Evolutionary conservation across 1,139 yeast genomes (phyloP).

Genomic region (Taphrina communis): DNA sequence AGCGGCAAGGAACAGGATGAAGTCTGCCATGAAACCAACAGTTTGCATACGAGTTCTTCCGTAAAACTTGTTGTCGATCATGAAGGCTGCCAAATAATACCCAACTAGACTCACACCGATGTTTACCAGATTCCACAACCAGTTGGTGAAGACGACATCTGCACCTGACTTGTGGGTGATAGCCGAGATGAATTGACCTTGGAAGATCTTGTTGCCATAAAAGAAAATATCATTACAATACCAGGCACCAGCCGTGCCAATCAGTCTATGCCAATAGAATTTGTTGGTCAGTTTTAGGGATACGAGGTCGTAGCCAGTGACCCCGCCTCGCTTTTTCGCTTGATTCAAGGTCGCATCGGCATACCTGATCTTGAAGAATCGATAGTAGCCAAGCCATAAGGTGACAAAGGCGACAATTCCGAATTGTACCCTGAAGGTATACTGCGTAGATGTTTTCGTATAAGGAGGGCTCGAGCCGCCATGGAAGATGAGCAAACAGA

Average conservation of each 20-base stretch:
- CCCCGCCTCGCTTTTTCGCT: constrained; percentile 50
- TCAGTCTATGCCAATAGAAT: constrained; percentile 61
- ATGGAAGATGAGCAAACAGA: constrained; percentile 53
- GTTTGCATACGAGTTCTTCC: constrained; percentile 70
- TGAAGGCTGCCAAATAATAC: constrained; percentile 66
- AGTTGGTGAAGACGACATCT: constrained; percentile 84
- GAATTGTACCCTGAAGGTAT: constrained; percentile 54
- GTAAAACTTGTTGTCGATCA: constrained; percentile 59
- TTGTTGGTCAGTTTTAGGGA: constrained; percentile 49
- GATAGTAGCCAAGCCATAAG: constrained; percentile 53
- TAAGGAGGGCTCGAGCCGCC: constrained; percentile 66
- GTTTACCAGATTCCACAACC: constrained; percentile 66
- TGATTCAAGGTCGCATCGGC: constrained; percentile 50
- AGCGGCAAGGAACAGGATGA: constrained; percentile 64
- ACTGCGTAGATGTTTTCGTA: constrained; percentile 57
- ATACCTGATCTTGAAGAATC: constrained; percentile 53
- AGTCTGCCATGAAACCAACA: constrained; percentile 65
- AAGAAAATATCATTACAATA: constrained; percentile 44
- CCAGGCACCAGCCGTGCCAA: constrained; percentile 58
- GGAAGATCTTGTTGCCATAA: constrained; percentile 77
- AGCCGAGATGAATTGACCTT: constrained; percentile 70
- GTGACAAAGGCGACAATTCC: constrained; percentile 55
- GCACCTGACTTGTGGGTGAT: constrained; percentile 64
- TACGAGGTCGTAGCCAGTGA: constrained; percentile 52
- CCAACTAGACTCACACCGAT: constrained; percentile 74